phyloP scores from a whole-genome alignment of 495 filamentous ascomycete genomes.

The Talaromyces liani region DNA sequence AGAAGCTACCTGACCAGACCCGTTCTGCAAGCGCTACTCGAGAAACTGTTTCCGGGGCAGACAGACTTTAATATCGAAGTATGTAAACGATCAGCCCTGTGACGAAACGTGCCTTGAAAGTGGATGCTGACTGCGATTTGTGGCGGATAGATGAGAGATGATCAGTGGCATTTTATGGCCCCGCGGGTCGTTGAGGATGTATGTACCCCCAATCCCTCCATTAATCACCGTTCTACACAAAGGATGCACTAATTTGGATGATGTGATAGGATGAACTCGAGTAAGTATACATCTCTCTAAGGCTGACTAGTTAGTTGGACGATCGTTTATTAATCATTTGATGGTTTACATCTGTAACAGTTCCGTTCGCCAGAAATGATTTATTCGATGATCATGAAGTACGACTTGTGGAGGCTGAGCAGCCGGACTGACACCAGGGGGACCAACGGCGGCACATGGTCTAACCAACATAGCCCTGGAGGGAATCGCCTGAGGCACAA shows the following conservation, averaged over 20 bases:
- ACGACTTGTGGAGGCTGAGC: conserved; percentile 2
- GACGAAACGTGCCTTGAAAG: not conserved
- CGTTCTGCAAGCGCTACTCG: conserved; percentile 23
- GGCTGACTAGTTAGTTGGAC: not conserved
- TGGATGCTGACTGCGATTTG: not conserved
- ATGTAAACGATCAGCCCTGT: not conserved
- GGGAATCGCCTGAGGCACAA: not conserved
- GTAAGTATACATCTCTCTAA: not conserved
- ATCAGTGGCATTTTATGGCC: conserved; percentile 7
- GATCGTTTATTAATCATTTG: not conserved
- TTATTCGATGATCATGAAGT: not conserved
- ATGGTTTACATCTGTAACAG: not conserved
- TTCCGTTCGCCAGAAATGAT: not conserved
- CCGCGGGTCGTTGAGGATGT: conserved; percentile 3
- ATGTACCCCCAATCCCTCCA: not conserved
- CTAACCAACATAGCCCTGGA: not conserved
- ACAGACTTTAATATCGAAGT: conserved; percentile 6
- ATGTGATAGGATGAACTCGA: not conserved
- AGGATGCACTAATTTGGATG: too few species aligned
- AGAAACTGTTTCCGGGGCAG: conserved; percentile 24
- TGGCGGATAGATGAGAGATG: conserved; percentile 5
- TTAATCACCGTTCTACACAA: too few species aligned
- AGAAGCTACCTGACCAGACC: conserved; percentile 22
- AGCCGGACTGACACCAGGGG: not conserved
- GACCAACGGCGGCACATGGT: not conserved